Evolutionary conservation across 306 rosid species (phyloP).

Genomic region (Senna tora): DNA sequence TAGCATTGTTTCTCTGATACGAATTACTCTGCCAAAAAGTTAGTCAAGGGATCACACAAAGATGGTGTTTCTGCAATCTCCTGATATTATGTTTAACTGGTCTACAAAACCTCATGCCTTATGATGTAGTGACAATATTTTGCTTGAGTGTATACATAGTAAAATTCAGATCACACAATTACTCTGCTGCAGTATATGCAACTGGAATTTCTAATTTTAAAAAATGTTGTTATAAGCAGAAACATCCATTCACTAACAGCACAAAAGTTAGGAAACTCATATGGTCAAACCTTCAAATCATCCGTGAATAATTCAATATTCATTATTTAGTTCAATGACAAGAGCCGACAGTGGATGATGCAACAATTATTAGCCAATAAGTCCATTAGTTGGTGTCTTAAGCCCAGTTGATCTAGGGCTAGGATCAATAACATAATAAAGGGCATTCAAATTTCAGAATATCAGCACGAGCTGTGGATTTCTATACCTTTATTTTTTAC

Average conservation of each 20-base stretch:
- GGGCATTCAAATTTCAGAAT: slow-evolving; percentile 5
- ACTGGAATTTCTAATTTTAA: not conserved
- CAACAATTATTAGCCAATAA: slow-evolving; percentile 15
- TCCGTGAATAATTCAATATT: not conserved
- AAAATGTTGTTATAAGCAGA: not conserved
- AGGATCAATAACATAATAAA: not conserved
- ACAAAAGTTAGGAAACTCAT: not conserved
- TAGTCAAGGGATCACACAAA: slow-evolving; percentile 9
- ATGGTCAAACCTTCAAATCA: slow-evolving; percentile 7
- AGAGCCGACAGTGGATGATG: too few species aligned
- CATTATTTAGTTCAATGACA: not conserved
- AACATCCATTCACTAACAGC: not conserved
- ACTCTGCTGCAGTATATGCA: slow-evolving; percentile 6
- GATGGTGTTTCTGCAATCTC: slow-evolving; percentile 1
- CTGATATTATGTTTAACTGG: slow-evolving; percentile 3
- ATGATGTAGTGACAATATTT: not conserved
- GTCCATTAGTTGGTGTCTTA: not conserved
- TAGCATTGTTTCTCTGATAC: slow-evolving; percentile 23
- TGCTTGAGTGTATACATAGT: not conserved
- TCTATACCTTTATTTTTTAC: not conserved
- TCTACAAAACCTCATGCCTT: not conserved
- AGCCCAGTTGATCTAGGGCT: slow-evolving; percentile 10
- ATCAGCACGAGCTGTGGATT: not conserved
- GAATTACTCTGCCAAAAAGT: not conserved
- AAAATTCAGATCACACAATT: slow-evolving; percentile 15